Conservation (phyloP, 768 basidiomycete species). For the Tylopilus felleus region DNA sequence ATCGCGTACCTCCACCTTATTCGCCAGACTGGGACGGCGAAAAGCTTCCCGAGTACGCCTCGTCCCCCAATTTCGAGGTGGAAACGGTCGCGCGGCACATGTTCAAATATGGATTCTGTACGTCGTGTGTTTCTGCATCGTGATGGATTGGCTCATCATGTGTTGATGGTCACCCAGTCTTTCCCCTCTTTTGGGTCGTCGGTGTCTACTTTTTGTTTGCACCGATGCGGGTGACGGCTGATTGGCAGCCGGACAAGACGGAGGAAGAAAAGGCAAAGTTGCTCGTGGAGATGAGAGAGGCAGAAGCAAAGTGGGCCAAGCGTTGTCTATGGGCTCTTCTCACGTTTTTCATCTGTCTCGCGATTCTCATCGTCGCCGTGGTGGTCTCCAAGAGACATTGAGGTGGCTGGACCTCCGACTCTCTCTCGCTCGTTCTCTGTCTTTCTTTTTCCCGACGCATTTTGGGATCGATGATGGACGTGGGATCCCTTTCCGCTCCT, state of each 20-base stretch:
- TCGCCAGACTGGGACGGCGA: constrained; percentile 38
- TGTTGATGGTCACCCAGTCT: constrained; percentile 37
- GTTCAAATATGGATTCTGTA: constrained; percentile 63
- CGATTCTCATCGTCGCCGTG: constrained; percentile 24
- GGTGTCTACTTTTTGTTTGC: constrained; percentile 54
- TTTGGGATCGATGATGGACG: not conserved
- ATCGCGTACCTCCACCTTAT: constrained; percentile 41
- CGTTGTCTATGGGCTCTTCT: constrained; percentile 54
- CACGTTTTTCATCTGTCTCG: constrained; percentile 40
- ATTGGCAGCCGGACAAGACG: constrained; percentile 58
- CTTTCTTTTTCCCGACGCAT: not conserved
- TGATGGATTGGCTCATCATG: not conserved
- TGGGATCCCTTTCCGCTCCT: constrained; percentile 4
- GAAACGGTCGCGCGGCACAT: constrained; percentile 56
- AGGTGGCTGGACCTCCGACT: constrained; percentile 10
- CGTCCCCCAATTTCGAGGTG: constrained; percentile 40
- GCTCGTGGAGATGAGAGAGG: constrained; percentile 43
- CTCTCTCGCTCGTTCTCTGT: not conserved
- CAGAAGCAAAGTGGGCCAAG: constrained; percentile 55
- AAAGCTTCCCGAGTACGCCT: constrained; percentile 23
- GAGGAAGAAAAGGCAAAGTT: constrained; percentile 46
- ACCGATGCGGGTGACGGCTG: constrained; percentile 46
- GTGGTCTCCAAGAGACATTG: constrained; percentile 20
- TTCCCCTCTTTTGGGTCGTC: constrained; percentile 60
- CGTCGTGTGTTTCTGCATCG: constrained; percentile 13